phyloP scores from a whole-genome alignment of 2,329 filamentous ascomycete species.

The Aquanectria penicillioides region DNA sequence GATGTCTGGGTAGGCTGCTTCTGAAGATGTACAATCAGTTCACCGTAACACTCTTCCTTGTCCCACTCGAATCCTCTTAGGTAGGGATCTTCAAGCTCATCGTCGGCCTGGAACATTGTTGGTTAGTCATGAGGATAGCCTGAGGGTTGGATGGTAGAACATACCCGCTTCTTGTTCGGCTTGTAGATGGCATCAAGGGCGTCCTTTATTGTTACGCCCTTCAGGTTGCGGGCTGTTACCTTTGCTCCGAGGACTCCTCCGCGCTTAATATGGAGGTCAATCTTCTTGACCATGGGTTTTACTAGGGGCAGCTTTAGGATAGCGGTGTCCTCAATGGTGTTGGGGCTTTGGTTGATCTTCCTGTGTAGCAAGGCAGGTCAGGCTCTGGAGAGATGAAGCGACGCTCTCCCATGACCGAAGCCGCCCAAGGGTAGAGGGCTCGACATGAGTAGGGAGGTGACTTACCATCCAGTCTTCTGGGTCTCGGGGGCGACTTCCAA shows the following conservation, averaged over 20 bases:
- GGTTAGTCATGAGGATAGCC: constrained; percentile 5
- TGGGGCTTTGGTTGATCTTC: constrained; percentile 92
- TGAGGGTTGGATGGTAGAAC: constrained; percentile 40
- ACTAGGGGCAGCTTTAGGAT: constrained; percentile 84
- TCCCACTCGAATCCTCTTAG: constrained; percentile 97
- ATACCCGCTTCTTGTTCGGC: constrained; percentile 94
- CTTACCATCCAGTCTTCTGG: constrained; percentile 88
- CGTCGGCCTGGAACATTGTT: constrained; percentile 73
- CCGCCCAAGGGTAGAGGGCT: not conserved
- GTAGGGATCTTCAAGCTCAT: constrained; percentile 88
- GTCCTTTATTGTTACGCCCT: constrained; percentile 97
- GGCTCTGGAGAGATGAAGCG: not conserved
- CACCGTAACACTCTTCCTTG: constrained; percentile 89
- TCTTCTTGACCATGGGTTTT: constrained; percentile 88
- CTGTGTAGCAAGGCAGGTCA: constrained; percentile 57
- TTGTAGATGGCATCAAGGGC: constrained; percentile 95
- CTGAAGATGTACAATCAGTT: constrained; percentile 86
- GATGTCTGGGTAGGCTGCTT: constrained; percentile 69
- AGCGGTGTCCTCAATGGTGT: constrained; percentile 82
- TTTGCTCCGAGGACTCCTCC: constrained; percentile 86
- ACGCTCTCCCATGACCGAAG: no score
- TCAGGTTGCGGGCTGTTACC: constrained; percentile 89
- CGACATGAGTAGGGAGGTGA: constrained; percentile 22
- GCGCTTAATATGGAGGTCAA: constrained; percentile 90
- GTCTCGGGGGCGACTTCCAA: constrained; percentile 83